Evolutionary conservation across 2,329 filamentous ascomycete genomes (phyloP).

Genomic region (Colletotrichum truncatum): DNA sequence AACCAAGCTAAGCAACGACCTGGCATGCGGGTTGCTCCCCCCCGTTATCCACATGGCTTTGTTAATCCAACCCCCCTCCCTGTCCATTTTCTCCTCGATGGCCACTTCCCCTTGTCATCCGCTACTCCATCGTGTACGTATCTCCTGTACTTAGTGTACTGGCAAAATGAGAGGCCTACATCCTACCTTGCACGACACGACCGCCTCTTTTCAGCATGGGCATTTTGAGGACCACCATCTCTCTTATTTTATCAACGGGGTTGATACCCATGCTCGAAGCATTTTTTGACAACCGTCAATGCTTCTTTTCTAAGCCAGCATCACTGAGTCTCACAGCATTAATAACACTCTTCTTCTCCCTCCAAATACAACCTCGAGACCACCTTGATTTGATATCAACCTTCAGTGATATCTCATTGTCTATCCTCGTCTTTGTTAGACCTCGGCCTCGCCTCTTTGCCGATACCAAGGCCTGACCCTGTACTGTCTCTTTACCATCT

Average conservation of each 20-base stretch:
- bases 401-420: background rate
- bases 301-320: background rate
- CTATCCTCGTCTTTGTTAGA: background rate
- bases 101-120: slow-evolving; percentile 4
- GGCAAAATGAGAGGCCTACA: slow-evolving; percentile 12
- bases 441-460: background rate
- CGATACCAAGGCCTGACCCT: slow-evolving; percentile 6
- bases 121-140: background rate
- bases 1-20: slow-evolving; percentile 20
- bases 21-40: slow-evolving; percentile 28
- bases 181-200: slow-evolving; percentile 13
- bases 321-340: slow-evolving; percentile 16
- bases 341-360: slow-evolving; percentile 2
- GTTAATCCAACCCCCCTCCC: background rate
- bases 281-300: background rate
- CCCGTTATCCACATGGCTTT: slow-evolving; percentile 27
- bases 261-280: slow-evolving; percentile 17
- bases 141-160: slow-evolving; percentile 11
- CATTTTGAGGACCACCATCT: background rate
- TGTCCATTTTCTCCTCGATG: background rate
- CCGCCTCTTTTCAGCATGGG: background rate
- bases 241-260: slow-evolving; percentile 25
- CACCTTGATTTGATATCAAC: slow-evolving; percentile 4
- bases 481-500: background rate
- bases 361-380: background rate